phyloP scores from a whole-genome alignment of 768 basidiomycete species.

The Amanita phalloides region DNA sequence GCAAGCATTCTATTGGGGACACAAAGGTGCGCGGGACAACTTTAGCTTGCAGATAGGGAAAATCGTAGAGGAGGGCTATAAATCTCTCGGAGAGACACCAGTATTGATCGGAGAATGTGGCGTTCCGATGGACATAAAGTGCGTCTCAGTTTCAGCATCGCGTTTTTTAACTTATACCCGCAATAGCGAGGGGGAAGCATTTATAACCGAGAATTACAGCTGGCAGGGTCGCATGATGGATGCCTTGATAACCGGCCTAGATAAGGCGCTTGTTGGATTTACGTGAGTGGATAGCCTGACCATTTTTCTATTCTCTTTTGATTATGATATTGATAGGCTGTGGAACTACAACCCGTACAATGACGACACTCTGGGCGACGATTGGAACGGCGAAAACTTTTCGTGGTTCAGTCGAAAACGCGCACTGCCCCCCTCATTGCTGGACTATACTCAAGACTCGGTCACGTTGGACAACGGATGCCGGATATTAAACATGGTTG shows the following conservation, averaged over 20 bases:
- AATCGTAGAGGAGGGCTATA: constrained; percentile 59
- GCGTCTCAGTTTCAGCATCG: constrained; percentile 17
- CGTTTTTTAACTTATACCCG: background rate
- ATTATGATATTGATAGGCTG: constrained; percentile 33
- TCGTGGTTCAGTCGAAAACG: constrained; percentile 77
- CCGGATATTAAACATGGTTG: constrained; percentile 65
- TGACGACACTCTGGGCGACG: constrained; percentile 65
- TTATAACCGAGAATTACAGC: constrained; percentile 58
- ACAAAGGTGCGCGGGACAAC: constrained; percentile 70
- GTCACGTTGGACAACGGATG: constrained; percentile 76
- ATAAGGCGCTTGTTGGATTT: constrained; percentile 68
- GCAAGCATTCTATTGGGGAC: constrained; percentile 83
- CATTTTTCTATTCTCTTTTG: background rate
- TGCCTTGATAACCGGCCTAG: constrained; percentile 76
- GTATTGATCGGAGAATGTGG: constrained; percentile 90
- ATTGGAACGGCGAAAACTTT: constrained; percentile 97
- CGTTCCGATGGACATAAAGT: constrained; percentile 98
- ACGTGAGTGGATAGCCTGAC: constrained; percentile 44
- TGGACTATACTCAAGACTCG: constrained; percentile 49
- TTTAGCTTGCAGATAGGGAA: constrained; percentile 75
- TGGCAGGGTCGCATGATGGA: constrained; percentile 95
- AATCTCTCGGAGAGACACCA: constrained; percentile 69
- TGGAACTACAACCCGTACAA: constrained; percentile 96
- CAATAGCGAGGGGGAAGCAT: constrained; percentile 57
- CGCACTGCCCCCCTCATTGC: constrained; percentile 41